Evolutionary conservation across 805 yeast genomes (phyloP).

Genomic region (Maudiozyma pseudohumilis): DNA sequence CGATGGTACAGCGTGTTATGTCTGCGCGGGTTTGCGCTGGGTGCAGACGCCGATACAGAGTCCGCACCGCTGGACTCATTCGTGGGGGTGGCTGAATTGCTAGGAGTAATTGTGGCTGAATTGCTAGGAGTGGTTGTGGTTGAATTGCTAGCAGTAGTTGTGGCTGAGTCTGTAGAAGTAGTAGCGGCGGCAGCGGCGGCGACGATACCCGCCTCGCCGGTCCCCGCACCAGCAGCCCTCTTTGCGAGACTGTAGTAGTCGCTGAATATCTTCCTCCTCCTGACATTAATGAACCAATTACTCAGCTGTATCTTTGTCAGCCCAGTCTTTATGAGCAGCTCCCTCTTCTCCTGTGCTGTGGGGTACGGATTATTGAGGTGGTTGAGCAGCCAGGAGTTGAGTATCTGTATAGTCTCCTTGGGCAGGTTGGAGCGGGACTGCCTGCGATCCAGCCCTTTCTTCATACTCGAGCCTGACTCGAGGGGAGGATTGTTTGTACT

Average conservation of each 20-base stretch:
- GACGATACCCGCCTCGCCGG: not conserved
- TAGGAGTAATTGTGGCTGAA: too few species aligned
- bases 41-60: not conserved
- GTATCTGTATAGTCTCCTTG: slow-evolving; percentile 60
- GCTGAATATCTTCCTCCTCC: slow-evolving; percentile 54
- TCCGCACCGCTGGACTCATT: not conserved
- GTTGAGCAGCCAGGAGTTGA: slow-evolving; percentile 63
- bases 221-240: not conserved
- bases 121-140: not conserved
- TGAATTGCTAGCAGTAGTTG: too few species aligned
- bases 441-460: slow-evolving; percentile 2
- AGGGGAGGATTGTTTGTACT: too few species aligned
- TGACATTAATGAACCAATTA: slow-evolving; percentile 83
- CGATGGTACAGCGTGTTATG: not conserved
- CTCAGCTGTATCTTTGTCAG: slow-evolving; percentile 70
- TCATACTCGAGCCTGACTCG: too few species aligned
- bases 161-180: not conserved
- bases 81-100: too few species aligned
- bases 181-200: not conserved
- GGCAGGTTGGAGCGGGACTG: slow-evolving; percentile 59
- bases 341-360: slow-evolving; percentile 65
- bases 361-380: slow-evolving; percentile 81
- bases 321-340: slow-evolving; percentile 62
- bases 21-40: not conserved
- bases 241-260: slow-evolving; percentile 23